phyloP scores from a whole-genome alignment of 305 asterid species.

The Fraxinus platypoda region DNA sequence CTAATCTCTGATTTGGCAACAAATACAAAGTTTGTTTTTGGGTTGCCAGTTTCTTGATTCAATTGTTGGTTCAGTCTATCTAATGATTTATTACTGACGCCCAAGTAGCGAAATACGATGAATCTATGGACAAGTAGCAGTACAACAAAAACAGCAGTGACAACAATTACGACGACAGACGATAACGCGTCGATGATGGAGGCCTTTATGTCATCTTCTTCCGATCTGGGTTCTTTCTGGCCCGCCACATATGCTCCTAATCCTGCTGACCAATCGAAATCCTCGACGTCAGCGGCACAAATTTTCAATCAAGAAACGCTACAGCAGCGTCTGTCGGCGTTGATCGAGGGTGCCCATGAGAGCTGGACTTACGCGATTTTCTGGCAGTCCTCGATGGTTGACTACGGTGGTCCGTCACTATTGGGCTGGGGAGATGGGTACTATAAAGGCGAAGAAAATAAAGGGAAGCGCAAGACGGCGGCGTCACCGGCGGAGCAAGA shows the following conservation, averaged over 20 bases:
- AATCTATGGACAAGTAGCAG: slow-evolving; percentile 36
- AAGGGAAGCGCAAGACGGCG: slow-evolving; percentile 40
- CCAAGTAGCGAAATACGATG: slow-evolving; percentile 27
- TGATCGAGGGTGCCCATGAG: slow-evolving; percentile 72
- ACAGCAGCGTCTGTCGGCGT: slow-evolving; percentile 69
- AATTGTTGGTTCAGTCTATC: slow-evolving; percentile 17
- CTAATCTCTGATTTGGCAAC: background rate
- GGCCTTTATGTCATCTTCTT: slow-evolving; percentile 50
- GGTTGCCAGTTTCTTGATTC: background rate
- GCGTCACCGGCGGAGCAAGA: slow-evolving; percentile 66
- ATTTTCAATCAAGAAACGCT: slow-evolving; percentile 66
- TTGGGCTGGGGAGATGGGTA: slow-evolving; percentile 91
- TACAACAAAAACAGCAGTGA: slow-evolving; percentile 24
- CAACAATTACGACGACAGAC: slow-evolving; percentile 29
- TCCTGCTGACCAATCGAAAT: slow-evolving; percentile 25
- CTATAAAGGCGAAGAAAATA: slow-evolving; percentile 74
- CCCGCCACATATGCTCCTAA: slow-evolving; percentile 24
- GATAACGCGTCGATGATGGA: slow-evolving; percentile 62
- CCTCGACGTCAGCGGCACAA: slow-evolving; percentile 11
- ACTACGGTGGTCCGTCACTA: slow-evolving; percentile 41
- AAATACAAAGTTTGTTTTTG: background rate
- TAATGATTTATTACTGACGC: slow-evolving; percentile 47
- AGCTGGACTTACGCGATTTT: slow-evolving; percentile 90
- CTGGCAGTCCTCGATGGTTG: slow-evolving; percentile 68
- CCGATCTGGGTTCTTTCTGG: slow-evolving; percentile 60